Evolutionary conservation across 1,284 basidiomycete genomes (phyloP).

Genomic region (Marasmius fiardii): DNA sequence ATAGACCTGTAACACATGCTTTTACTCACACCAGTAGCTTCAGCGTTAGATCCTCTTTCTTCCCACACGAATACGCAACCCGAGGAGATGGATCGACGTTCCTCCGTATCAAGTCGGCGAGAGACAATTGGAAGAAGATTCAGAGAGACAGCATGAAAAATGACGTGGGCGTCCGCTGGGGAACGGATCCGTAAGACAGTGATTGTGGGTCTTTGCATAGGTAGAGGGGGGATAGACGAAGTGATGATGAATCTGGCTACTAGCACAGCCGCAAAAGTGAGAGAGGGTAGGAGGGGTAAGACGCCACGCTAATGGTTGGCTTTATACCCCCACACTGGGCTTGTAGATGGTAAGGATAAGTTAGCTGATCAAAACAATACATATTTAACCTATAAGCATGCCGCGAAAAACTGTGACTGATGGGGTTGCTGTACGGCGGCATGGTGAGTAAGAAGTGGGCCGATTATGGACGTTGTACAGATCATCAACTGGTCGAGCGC

Average conservation of each 20-base stretch:
- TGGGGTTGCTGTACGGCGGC: conserved; percentile 7
- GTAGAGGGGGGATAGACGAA: conserved; percentile 10
- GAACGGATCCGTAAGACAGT: conserved; percentile 40
- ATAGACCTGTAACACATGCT: conserved; percentile 1
- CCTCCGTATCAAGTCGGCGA: conserved; percentile 72
- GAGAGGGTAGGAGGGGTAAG: conserved; percentile 10
- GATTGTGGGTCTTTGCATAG: conserved; percentile 42
- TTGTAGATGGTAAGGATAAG: conserved; percentile 10
- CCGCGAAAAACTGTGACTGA: conserved; percentile 9
- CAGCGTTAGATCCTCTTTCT: conserved; percentile 69
- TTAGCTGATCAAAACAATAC: neutral
- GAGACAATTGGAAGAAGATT: conserved; percentile 65
- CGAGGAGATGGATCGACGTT: conserved; percentile 55
- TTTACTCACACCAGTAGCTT: conserved; percentile 58
- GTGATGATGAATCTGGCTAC: conserved; percentile 6
- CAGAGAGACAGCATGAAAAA: conserved; percentile 71
- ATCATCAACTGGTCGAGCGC: neutral
- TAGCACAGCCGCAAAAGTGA: neutral
- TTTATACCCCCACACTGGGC: conserved; percentile 13
- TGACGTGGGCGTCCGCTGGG: conserved; percentile 66
- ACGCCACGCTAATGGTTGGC: conserved; percentile 8
- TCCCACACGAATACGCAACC: conserved; percentile 85
- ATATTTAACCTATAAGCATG: conserved; percentile 13
- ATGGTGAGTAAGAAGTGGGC: conserved; percentile 4
- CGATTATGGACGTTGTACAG: neutral